phyloP scores from a whole-genome alignment of 441 rosid genomes.

The Erodium moschatum region DNA sequence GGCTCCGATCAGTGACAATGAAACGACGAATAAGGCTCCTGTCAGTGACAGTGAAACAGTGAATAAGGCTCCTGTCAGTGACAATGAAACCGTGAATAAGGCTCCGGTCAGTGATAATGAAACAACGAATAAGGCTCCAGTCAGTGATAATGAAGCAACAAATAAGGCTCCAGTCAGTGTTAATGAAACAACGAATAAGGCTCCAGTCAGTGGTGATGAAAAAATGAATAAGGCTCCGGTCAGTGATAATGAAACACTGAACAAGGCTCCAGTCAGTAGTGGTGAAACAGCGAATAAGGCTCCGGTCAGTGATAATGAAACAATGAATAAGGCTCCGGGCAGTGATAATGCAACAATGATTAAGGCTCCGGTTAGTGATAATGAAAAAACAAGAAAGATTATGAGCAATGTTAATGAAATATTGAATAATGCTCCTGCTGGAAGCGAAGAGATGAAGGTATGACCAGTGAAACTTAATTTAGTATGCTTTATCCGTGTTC shows the following conservation, averaged over 20 bases:
- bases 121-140: constrained; percentile 11
- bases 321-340: not conserved
- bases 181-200: constrained; percentile 16
- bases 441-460: constrained; percentile 82
- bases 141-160: too few relatives aligned
- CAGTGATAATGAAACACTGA: constrained; percentile 25
- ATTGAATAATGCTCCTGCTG: constrained; percentile 24
- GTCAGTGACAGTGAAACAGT: too few relatives aligned
- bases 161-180: too few relatives aligned
- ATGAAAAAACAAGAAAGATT: not conserved
- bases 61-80: not conserved
- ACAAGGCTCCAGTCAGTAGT: not conserved
- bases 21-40: too few relatives aligned
- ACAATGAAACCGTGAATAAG: constrained; percentile 38
- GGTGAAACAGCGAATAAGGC: too few relatives aligned
- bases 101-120: constrained; percentile 63
- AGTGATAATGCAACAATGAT: constrained; percentile 30
- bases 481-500: constrained; percentile 1
- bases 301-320: too few relatives aligned
- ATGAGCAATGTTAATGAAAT: too few relatives aligned
- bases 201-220: constrained; percentile 3
- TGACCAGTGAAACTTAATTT: constrained; percentile 15
- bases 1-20: not conserved
- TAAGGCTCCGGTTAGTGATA: constrained; percentile 49
- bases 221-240: constrained; percentile 21